Percentiles rank a stretch among this genome's conserved stretches.
These are phyloP conservation scores for Dioszegia aurantiaca DNA, from an alignment of 768 basidiomycete genomes.

Conservation along the genomic window DNA sequence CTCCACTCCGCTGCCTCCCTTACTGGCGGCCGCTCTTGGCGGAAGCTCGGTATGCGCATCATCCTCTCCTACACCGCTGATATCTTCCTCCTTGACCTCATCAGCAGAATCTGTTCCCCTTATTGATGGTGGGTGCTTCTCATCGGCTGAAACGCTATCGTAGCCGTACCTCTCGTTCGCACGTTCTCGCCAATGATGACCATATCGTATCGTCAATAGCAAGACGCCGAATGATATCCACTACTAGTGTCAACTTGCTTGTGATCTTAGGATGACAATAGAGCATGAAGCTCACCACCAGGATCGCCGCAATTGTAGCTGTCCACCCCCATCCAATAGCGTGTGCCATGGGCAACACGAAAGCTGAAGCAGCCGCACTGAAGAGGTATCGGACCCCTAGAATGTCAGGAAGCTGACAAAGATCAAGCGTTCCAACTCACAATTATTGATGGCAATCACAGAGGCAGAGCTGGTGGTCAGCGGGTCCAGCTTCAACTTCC, in stretches of 20 bases:
- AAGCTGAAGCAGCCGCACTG: constrained; percentile 51
- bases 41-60: constrained; percentile 11
- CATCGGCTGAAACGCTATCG: constrained; percentile 32
- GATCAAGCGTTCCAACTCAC: constrained; percentile 15
- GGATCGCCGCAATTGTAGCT: constrained; percentile 43
- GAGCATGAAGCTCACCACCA: too few relatives aligned
- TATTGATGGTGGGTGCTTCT: constrained; percentile 16
- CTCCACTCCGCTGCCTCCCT: constrained; percentile 3
- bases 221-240: constrained; percentile 23
- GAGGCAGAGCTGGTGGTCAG: constrained; percentile 15
- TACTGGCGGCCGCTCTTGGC: neutral
- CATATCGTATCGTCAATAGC: constrained; percentile 33
- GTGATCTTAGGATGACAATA: constrained; percentile 11
- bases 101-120: neutral
- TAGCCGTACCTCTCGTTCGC: constrained; percentile 37
- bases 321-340: constrained; percentile 52
- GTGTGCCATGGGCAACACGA: constrained; percentile 50
- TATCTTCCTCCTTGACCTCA: neutral
- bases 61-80: neutral
- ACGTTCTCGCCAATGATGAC: constrained; percentile 42
- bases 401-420: constrained; percentile 11
- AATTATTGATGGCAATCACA: constrained; percentile 53
- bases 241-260: constrained; percentile 10
- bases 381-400: constrained; percentile 49
- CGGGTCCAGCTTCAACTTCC: neutral